A percentile compares a stretch with the other conserved stretches of the same genome.
These are phyloP conservation scores for Colletotrichum camelliae DNA, from an alignment of 2,329 filamentous ascomycete genomes.

Conservation along the genomic window DNA sequence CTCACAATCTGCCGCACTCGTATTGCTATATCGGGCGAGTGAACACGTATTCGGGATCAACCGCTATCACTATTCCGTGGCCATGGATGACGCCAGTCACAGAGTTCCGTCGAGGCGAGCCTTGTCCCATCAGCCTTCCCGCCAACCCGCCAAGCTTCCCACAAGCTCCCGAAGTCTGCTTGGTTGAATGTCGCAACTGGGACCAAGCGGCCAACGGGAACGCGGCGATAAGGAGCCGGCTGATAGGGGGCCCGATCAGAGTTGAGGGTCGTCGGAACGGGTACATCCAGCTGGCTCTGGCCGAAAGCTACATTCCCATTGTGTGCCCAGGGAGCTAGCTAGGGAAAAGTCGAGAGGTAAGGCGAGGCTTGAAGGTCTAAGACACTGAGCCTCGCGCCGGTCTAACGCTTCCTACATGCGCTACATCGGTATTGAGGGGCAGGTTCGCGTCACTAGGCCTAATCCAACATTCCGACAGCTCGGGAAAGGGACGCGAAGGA, in stretches of 20 bases:
- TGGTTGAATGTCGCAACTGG: neutral
- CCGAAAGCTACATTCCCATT: neutral
- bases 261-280: constrained; percentile 7
- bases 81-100: neutral
- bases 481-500: constrained; percentile 1
- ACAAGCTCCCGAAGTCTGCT: neutral
- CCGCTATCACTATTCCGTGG: neutral
- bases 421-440: constrained; percentile 6
- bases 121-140: neutral
- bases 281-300: neutral
- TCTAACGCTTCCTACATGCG: constrained; percentile 3
- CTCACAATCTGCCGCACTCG: neutral
- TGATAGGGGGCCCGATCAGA: neutral
- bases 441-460: constrained; percentile 11
- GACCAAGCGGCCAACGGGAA: constrained; percentile 5
- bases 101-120: neutral
- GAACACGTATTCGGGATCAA: neutral
- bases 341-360: neutral
- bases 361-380: constrained; percentile 7
- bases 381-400: constrained; percentile 11
- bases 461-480: constrained; percentile 19
- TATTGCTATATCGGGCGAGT: neutral
- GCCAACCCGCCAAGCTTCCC: constrained; percentile 1
- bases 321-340: neutral
- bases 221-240: neutral